phyloP scores from a whole-genome alignment of 2,329 filamentous ascomycete genomes.

The Sodiomyces alkalinus region DNA sequence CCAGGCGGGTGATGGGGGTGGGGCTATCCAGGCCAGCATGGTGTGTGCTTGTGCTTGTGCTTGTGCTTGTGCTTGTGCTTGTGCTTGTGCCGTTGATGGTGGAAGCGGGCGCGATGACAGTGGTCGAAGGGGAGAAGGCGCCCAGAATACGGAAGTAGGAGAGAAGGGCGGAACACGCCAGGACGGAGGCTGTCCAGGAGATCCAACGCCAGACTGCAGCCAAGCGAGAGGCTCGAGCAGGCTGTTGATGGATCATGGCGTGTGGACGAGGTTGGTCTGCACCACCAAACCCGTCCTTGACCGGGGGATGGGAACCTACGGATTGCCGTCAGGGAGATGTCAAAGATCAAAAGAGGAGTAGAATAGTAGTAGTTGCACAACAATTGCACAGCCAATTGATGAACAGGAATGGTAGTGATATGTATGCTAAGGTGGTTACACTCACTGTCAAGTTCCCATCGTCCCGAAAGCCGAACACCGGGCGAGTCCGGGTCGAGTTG shows the following conservation, averaged over 20 bases:
- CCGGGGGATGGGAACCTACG: constrained; percentile 8
- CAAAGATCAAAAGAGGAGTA: not conserved
- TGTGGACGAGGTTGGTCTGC: constrained; percentile 21
- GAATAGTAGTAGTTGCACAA: not conserved
- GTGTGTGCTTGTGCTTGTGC: too few relatives aligned
- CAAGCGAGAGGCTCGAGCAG: constrained; percentile 11
- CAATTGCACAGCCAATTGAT: too few relatives aligned
- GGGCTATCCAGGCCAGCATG: not conserved
- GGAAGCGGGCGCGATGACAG: too few relatives aligned
- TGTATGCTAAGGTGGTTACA: too few relatives aligned
- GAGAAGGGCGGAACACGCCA: constrained; percentile 18
- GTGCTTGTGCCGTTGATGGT: too few relatives aligned
- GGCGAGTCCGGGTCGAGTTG: constrained; percentile 1
- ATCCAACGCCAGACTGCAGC: constrained; percentile 26
- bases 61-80: too few relatives aligned
- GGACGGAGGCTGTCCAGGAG: constrained; percentile 25
- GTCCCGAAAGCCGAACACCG: too few relatives aligned
- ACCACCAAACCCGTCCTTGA: constrained; percentile 18
- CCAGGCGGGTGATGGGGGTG: not conserved
- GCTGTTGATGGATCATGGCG: constrained; percentile 14
- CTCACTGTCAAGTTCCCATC: constrained; percentile 4
- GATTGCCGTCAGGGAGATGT: not conserved
- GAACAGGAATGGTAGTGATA: too few relatives aligned
- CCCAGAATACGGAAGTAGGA: constrained; percentile 10
- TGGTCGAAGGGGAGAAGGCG: too few relatives aligned